Percentiles rank a stretch among this genome's conserved stretches.
phyloP scores from a whole-genome alignment of 2,329 filamentous ascomycete genomes.

The Penicillium sp. region DNA sequence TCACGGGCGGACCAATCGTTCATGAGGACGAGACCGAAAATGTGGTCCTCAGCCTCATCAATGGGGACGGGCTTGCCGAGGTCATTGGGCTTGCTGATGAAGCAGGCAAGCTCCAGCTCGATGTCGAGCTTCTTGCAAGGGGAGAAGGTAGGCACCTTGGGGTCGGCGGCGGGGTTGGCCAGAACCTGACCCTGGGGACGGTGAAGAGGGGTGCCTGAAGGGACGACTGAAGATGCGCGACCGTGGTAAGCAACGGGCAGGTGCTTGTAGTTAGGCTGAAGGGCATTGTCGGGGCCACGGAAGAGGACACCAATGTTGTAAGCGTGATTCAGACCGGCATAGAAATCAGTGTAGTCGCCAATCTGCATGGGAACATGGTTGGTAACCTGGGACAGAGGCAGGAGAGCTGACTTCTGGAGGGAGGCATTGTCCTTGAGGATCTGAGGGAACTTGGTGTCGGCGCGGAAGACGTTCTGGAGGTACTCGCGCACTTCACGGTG shows the following conservation, averaged over 20 bases:
- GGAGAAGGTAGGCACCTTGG: conserved; percentile 63
- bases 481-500: conserved; percentile 68
- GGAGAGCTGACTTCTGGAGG: conserved; percentile 58
- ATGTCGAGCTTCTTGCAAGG: conserved; percentile 70
- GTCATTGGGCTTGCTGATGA: conserved; percentile 64
- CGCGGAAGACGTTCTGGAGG: conserved; percentile 65
- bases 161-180: conserved; percentile 59
- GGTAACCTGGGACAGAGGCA: conserved; percentile 59
- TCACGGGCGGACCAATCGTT: conserved; percentile 87
- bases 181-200: conserved; percentile 75
- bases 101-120: conserved; percentile 76
- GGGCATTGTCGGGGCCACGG: conserved; percentile 67
- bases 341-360: conserved; percentile 84
- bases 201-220: conserved; percentile 70
- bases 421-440: conserved; percentile 62
- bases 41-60: conserved; percentile 63
- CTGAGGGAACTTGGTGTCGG: conserved; percentile 58
- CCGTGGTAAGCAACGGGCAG: conserved; percentile 82
- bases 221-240: conserved; percentile 70
- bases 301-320: conserved; percentile 71
- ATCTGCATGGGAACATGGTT: conserved; percentile 74
- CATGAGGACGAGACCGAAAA: conserved; percentile 79
- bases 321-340: conserved; percentile 76
- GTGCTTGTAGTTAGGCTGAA: conserved; percentile 79
- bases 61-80: conserved; percentile 65